Evolutionary conservation across 805 yeast species (phyloP), one percentile per base, ranked within the genome.

Genomic region (Metschnikowia arizonensis): DNA sequence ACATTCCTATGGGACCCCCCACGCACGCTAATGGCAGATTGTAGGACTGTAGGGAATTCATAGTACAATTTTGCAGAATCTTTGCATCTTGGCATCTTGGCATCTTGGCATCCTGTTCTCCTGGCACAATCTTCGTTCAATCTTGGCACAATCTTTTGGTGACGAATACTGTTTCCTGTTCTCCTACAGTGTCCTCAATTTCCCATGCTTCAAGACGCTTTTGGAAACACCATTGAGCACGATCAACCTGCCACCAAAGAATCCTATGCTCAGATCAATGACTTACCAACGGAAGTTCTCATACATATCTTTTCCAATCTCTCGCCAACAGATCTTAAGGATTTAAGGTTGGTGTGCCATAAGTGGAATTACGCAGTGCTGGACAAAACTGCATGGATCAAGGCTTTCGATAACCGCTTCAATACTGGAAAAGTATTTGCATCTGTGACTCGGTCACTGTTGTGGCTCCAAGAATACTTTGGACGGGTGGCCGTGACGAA

Each of bases 381-480:
- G 44, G 77, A 77, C 53, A 66, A 69, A 45, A 59, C 64, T 9
- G 70, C 77, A 21, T 78, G 83, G 83, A 60, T 62, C 49, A 66
- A 63, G 31, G 69, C 78, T 5, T 78, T 78, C 52, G 57, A 58
- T 26, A 50, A 60, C 28, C 62, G 65, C 39, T 74, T 74, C 50
- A 68, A 69, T 1, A 63, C 67, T 3, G 63, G 54, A 28, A 55
- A 44, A 1, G 47, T 51, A 5, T 78, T 78, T 49, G 71, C 81
- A 3, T 65, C 77, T 4, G 59, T 74, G 10, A 62, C 77, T 2
- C 60, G 73, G n/a, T 66, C 76, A 3, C 50, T 44, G n/a, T 49
- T 50, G n/a, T 78, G 81, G 79, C 61, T 72, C 44, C 55, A 58
- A 40, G 83, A 78, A 55, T 68, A 76, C 53, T 64, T 74, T 32